phyloP scores from a whole-genome alignment of 1,284 basidiomycete species.

The Trichosporon asahii region DNA sequence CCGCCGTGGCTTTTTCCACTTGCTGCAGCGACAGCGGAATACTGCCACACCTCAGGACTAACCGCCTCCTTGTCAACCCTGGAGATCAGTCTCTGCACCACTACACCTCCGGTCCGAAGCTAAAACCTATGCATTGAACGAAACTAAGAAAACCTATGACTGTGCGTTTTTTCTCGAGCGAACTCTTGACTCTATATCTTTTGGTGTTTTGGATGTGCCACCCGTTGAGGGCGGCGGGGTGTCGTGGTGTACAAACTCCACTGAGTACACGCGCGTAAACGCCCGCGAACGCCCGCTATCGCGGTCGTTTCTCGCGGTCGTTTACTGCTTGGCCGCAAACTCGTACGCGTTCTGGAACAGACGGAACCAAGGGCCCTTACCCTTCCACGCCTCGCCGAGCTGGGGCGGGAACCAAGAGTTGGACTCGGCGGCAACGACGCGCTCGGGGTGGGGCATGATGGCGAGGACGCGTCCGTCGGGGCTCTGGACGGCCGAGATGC shows the following conservation, averaged over 20 bases:
- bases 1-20: too few species aligned
- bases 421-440: slow-evolving; percentile 69
- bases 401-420: slow-evolving; percentile 80
- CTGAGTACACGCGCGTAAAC: too few species aligned
- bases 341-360: slow-evolving; percentile 82
- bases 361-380: slow-evolving; percentile 88
- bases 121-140: slow-evolving; percentile 3
- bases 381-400: slow-evolving; percentile 61
- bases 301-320: too few species aligned
- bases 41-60: too few species aligned
- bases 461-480: slow-evolving; percentile 81
- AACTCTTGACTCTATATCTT: too few species aligned
- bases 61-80: too few species aligned
- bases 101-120: background rate
- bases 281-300: too few species aligned
- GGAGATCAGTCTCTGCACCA: background rate
- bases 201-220: too few species aligned
- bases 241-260: too few species aligned
- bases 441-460: slow-evolving; percentile 94
- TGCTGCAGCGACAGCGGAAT: too few species aligned
- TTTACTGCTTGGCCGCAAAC: slow-evolving; percentile 36
- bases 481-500: slow-evolving; percentile 85
- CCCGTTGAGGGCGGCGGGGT: too few species aligned
- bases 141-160: background rate
- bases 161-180: too few species aligned